Percentiles rank a stretch among this genome's conserved stretches.
phyloP scores from a whole-genome alignment of 2,329 filamentous ascomycete genomes.

The Pestalotiopsis sp. region DNA sequence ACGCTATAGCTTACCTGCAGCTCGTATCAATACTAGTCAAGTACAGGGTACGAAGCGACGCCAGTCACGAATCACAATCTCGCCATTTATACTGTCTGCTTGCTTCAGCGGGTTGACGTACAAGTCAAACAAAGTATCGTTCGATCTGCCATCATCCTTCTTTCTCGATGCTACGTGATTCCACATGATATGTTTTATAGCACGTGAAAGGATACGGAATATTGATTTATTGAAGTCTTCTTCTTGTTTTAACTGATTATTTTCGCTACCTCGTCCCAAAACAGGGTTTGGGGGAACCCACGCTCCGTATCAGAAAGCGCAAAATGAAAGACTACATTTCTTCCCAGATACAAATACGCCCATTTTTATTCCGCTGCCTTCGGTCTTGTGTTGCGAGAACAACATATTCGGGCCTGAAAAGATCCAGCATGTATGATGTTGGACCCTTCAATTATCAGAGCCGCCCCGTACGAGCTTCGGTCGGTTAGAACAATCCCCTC shows the following conservation, averaged over 20 bases:
- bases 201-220: background rate
- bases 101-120: too few relatives aligned
- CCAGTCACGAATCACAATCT: background rate
- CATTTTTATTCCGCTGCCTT: background rate
- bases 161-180: background rate
- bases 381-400: background rate
- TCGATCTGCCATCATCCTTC: background rate
- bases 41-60: background rate
- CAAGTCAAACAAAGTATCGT: background rate
- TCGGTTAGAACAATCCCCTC: too few relatives aligned
- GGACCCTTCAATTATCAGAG: too few relatives aligned
- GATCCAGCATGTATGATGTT: too few relatives aligned
- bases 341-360: slow-evolving; percentile 1
- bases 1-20: background rate
- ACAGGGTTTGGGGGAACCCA: background rate
- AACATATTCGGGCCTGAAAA: too few relatives aligned
- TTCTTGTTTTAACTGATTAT: background rate
- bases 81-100: background rate
- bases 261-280: background rate
- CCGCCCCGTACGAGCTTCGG: too few relatives aligned
- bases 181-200: background rate
- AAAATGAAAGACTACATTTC: slow-evolving; percentile 5
- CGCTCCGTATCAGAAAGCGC: slow-evolving; percentile 1
- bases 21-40: slow-evolving; percentile 3
- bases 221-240: background rate